Evolutionary conservation across 1,284 basidiomycete species (phyloP).

Genomic region (Coriolopsis trogii): DNA sequence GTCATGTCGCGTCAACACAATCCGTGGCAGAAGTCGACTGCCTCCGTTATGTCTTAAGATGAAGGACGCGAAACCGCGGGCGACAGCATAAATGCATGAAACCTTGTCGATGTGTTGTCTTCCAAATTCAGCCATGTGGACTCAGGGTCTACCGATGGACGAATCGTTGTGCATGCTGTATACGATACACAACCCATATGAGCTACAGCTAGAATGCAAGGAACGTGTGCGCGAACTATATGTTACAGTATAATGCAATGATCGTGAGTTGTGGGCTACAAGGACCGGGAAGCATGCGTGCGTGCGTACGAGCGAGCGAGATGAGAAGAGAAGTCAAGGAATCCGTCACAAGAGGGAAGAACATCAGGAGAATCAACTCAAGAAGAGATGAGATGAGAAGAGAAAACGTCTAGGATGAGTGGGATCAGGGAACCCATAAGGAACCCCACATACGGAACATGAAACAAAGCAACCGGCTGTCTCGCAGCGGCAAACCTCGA

Average conservation of each 20-base stretch:
- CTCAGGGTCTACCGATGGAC: neutral
- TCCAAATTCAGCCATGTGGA: neutral
- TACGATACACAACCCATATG: constrained; percentile 1
- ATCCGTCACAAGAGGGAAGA: neutral
- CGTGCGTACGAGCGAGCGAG: constrained; percentile 12
- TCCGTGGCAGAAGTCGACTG: neutral
- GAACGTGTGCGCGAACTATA: constrained; percentile 1
- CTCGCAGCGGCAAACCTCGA: too few species aligned
- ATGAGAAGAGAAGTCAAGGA: neutral
- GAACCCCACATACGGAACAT: too few species aligned
- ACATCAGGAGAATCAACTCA: neutral
- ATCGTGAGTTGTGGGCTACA: constrained; percentile 3
- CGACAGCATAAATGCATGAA: neutral
- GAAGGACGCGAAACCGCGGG: neutral
- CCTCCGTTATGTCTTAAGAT: neutral
- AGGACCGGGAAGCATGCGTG: too few species aligned
- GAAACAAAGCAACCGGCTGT: too few species aligned
- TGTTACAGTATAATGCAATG: constrained; percentile 6
- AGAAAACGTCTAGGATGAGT: neutral
- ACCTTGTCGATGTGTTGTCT: too few species aligned
- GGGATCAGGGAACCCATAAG: neutral
- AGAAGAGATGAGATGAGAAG: neutral
- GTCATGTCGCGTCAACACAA: neutral
- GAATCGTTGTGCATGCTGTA: constrained; percentile 1
- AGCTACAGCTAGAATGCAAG: neutral